Conservation (phyloP, 441 rosid genomes). For the Eugenia klotzschiana region DNA sequence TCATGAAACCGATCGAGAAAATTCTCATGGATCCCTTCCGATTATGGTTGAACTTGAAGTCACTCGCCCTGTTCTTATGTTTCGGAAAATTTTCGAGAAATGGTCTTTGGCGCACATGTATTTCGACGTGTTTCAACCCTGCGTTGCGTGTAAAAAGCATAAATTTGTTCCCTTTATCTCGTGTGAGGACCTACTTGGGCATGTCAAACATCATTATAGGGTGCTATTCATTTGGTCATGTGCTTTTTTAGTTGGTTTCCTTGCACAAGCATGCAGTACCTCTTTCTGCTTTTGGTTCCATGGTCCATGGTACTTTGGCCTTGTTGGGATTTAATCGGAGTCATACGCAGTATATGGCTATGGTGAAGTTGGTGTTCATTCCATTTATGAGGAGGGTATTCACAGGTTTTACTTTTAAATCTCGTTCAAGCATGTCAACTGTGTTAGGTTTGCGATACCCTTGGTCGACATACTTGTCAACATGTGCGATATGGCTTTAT, state of each 20-base stretch:
- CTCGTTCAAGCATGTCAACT: background rate
- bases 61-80: background rate
- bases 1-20: background rate
- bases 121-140: background rate
- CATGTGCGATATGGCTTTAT: background rate
- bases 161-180: background rate
- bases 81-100: background rate
- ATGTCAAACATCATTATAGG: background rate
- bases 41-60: background rate
- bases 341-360: background rate
- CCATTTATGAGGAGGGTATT: background rate
- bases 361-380: background rate
- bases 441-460: background rate
- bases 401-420: background rate
- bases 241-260: background rate
- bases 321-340: background rate
- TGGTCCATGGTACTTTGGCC: background rate
- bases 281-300: background rate
- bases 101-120: background rate
- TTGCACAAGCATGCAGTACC: background rate
- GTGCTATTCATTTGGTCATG: background rate
- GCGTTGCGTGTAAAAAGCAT: background rate
- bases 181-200: background rate
- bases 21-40: background rate
- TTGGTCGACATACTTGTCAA: rapidly evolving